Evolutionary conservation across 2,329 filamentous ascomycete species (phyloP).

Genomic region (Claviceps maximensis): DNA sequence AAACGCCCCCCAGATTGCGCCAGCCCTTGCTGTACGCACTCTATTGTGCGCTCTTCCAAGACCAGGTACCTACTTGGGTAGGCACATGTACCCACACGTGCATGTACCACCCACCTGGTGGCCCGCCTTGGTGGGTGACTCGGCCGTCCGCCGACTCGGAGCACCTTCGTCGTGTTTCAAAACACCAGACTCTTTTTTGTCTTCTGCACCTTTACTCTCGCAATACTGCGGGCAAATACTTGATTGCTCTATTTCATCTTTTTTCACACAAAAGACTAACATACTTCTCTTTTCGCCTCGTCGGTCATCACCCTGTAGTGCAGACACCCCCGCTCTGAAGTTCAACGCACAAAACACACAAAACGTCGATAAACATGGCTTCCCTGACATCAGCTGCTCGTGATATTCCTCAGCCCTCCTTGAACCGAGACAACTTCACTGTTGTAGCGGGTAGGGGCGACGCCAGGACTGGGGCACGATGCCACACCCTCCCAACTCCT

Average conservation of each 20-base stretch:
- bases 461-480: conserved; percentile 45
- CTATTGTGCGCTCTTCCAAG: too few relatives aligned
- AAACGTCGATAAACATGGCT: conserved; percentile 41
- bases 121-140: conserved; percentile 6
- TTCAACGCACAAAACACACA: conserved; percentile 15
- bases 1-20: too few relatives aligned
- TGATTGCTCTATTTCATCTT: background rate
- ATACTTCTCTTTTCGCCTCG: background rate
- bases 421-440: conserved; percentile 57
- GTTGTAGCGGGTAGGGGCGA: conserved; percentile 56
- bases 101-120: too few relatives aligned
- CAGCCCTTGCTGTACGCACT: too few relatives aligned
- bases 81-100: too few relatives aligned
- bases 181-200: background rate
- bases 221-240: background rate
- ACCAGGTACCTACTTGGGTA: too few relatives aligned
- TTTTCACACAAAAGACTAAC: background rate
- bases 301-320: conserved; percentile 14
- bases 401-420: conserved; percentile 51
- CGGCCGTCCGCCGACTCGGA: conserved; percentile 5
- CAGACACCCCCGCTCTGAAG: conserved; percentile 32
- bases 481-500: conserved; percentile 67
- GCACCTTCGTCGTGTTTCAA: background rate
- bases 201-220: background rate
- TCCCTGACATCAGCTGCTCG: conserved; percentile 52